Conservation (phyloP, 2,329 filamentous ascomycete genomes). For the Fusarium sp. region DNA sequence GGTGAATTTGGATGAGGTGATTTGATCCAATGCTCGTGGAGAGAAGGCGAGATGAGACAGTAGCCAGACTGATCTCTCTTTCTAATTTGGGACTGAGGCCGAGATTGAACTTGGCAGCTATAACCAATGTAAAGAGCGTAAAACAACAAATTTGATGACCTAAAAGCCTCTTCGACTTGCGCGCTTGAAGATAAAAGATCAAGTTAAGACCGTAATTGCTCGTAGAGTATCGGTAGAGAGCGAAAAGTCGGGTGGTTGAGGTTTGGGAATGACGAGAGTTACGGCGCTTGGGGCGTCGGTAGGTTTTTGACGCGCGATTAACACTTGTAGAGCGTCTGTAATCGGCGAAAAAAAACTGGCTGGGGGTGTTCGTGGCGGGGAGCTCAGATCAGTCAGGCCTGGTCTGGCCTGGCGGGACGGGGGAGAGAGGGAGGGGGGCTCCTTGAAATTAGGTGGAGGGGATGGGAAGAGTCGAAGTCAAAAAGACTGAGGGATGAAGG, state of each 20-base stretch:
- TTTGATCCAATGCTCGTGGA: slow-evolving; percentile 30
- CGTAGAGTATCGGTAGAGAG: slow-evolving; percentile 4
- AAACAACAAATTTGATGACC: slow-evolving; percentile 14
- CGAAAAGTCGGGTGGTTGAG: slow-evolving; percentile 26
- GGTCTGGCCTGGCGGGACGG: slow-evolving; percentile 21
- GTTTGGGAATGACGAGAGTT: slow-evolving; percentile 39
- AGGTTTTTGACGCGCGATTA: slow-evolving; percentile 51
- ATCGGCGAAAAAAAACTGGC: slow-evolving; percentile 40
- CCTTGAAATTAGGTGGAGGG: slow-evolving; percentile 16
- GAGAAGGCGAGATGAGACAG: slow-evolving; percentile 33
- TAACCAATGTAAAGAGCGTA: slow-evolving; percentile 18
- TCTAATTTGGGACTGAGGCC: slow-evolving; percentile 11
- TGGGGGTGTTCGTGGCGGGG: slow-evolving; percentile 44
- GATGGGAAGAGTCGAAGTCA: slow-evolving; percentile 11
- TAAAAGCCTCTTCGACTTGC: slow-evolving; percentile 24
- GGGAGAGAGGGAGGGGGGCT: slow-evolving; percentile 12
- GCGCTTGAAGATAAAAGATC: slow-evolving; percentile 22
- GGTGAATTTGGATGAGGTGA: slow-evolving; percentile 10
- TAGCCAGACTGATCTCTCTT: slow-evolving; percentile 42
- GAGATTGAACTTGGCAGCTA: slow-evolving; percentile 15
- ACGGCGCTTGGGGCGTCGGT: slow-evolving; percentile 49
- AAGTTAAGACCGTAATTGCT: slow-evolving; percentile 6
- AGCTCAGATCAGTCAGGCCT: slow-evolving; percentile 46
- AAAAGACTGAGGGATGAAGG: slow-evolving; percentile 8
- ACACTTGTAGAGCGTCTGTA: slow-evolving; percentile 46